These are phyloP conservation scores for Leishmania major DNA, from an alignment of 208 protist genomes.

Conservation along the genomic window DNA sequence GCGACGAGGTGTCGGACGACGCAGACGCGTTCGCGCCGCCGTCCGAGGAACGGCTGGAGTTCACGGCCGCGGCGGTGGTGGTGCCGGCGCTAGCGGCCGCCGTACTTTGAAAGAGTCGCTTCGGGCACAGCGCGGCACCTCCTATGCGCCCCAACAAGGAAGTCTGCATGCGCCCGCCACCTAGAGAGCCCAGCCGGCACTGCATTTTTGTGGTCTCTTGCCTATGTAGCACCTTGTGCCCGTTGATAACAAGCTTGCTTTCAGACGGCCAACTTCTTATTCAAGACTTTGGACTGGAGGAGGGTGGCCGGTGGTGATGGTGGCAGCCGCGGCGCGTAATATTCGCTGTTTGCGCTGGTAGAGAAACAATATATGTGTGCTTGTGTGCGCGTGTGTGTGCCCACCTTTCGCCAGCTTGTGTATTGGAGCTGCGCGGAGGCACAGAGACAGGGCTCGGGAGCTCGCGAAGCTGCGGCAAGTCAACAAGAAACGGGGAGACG, in stretches of 20 bases:
- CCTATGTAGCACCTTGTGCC: background rate
- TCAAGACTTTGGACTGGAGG: background rate
- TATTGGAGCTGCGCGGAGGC: too few species aligned
- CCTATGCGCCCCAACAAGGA: background rate
- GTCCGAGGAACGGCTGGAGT: background rate
- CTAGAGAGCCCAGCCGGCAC: conserved; percentile 8
- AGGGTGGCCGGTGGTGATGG: background rate
- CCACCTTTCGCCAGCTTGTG: too few species aligned
- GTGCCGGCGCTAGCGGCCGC: background rate
- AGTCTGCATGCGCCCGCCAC: background rate
- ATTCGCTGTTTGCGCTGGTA: conserved; percentile 2
- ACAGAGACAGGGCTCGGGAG: too few species aligned
- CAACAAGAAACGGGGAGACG: background rate
- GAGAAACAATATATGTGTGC: background rate
- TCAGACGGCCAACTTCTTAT: too few species aligned
- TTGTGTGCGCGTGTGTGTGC: too few species aligned
- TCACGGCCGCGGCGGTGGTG: background rate
- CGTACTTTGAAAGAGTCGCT: conserved; percentile 17
- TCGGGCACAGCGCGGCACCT: background rate
- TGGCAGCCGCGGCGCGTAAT: background rate
- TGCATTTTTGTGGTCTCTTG: background rate
- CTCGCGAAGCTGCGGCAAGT: background rate
- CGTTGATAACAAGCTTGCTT: background rate
- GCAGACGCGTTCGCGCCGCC: background rate
- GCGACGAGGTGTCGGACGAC: conserved; percentile 5